Evolutionary conservation across 257 asterid species (phyloP).

Genomic region (Datura wrightii): DNA sequence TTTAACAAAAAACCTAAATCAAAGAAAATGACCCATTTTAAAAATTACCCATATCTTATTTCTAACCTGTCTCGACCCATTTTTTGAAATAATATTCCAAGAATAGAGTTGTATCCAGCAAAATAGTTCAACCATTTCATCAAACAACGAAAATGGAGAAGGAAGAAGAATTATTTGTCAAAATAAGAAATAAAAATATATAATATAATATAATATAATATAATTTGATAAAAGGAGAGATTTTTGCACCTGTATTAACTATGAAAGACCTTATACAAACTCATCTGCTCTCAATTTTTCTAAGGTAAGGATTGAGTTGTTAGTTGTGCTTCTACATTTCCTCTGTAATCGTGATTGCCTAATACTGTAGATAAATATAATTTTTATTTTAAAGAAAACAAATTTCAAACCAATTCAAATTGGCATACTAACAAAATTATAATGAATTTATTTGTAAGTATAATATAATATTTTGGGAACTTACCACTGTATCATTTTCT

Average conservation of each 20-base stretch:
- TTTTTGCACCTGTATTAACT: slow-evolving; percentile 61
- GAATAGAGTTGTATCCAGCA: slow-evolving; percentile 88
- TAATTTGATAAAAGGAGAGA: background rate
- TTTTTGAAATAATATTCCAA: slow-evolving; percentile 51
- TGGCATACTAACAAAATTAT: too few species aligned
- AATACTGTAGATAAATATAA: slow-evolving; percentile 53
- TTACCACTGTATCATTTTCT: slow-evolving; percentile 83
- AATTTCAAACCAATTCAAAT: background rate
- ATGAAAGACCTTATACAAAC: slow-evolving; percentile 80
- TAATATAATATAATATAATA: too few species aligned
- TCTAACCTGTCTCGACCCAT: too few species aligned
- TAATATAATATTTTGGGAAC: background rate
- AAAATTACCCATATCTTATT: too few species aligned
- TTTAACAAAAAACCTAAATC: too few species aligned
- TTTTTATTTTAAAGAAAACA: background rate
- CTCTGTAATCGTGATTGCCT: slow-evolving; percentile 92
- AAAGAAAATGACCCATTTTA: too few species aligned
- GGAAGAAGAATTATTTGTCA: too few species aligned
- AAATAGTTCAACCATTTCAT: slow-evolving; percentile 75
- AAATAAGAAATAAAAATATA: background rate
- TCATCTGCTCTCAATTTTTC: slow-evolving; percentile 74
- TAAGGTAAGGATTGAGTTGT: slow-evolving; percentile 64
- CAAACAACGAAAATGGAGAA: too few species aligned
- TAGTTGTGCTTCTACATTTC: slow-evolving; percentile 62
- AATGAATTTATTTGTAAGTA: background rate